These are phyloP conservation scores for Saxophila tyrrhenica DNA, from an alignment of 495 filamentous ascomycete genomes.

Conservation along the genomic window DNA sequence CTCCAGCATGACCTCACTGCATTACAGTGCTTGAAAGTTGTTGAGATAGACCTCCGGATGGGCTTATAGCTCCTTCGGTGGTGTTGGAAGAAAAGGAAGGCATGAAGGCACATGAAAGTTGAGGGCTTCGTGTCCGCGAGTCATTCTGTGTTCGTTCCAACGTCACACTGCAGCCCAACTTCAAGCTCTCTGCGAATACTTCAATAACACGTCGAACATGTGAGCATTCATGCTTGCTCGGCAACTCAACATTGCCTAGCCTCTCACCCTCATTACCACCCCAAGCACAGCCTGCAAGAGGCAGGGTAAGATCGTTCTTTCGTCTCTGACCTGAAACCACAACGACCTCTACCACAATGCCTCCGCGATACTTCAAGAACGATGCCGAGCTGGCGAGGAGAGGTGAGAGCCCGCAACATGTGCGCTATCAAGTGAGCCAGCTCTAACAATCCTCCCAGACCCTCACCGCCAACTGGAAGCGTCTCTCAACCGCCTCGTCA, in stretches of 20 bases:
- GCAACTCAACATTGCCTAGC: neutral
- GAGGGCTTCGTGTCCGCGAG: no score
- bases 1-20: no score
- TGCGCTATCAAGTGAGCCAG: neutral
- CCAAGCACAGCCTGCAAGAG: neutral
- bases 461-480: constrained; percentile 33
- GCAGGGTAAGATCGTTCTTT: neutral
- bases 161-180: no score
- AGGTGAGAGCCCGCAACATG: constrained; percentile 2
- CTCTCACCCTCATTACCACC: neutral
- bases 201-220: neutral
- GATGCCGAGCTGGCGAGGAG: constrained; percentile 17
- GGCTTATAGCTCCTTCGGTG: no score
- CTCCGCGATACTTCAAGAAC: constrained; percentile 24
- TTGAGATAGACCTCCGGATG: no score
- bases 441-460: constrained; percentile 17
- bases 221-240: neutral
- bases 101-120: no score
- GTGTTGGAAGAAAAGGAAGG: no score
- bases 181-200: neutral
- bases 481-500: constrained; percentile 32
- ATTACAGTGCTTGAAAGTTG: no score
- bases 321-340: neutral
- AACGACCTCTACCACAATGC: constrained; percentile 4
- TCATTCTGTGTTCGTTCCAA: no score